A percentile compares a stretch with the other conserved stretches of the same genome.
Conservation (phyloP, 1,284 basidiomycete genomes). For the Cutaneotrichosporon sp. region DNA sequence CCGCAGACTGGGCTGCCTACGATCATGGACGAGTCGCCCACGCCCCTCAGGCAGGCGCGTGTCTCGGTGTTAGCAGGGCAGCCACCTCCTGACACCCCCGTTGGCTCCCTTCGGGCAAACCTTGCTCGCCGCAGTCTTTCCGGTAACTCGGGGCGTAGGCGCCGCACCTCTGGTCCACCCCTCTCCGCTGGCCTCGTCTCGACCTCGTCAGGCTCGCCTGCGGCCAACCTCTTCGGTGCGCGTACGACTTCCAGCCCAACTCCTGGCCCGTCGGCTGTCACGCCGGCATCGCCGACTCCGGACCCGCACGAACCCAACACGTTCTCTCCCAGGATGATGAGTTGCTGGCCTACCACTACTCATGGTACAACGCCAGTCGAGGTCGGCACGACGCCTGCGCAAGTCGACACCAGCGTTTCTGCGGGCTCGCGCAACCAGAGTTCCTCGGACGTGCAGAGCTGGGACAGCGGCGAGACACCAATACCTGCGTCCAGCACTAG, state of each 20-base stretch:
- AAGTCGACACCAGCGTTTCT: neutral
- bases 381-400: neutral
- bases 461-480: neutral
- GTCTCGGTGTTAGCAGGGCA: slow-evolving; percentile 19
- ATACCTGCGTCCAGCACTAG: neutral
- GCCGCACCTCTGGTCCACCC: neutral
- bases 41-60: slow-evolving; percentile 17
- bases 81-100: neutral
- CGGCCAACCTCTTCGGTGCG: slow-evolving; percentile 2
- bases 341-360: neutral
- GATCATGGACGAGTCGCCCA: slow-evolving; percentile 28
- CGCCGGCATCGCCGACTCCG: neutral
- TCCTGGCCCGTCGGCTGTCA: neutral
- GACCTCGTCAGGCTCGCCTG: neutral
- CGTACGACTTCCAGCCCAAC: neutral
- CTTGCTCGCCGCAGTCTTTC: neutral
- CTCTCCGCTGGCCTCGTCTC: neutral
- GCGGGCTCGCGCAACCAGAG: slow-evolving; percentile 1
- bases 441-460: slow-evolving; percentile 8
- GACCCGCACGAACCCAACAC: neutral
- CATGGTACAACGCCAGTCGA: neutral
- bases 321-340: neutral
- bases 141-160: neutral
- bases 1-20: slow-evolving; percentile 10
- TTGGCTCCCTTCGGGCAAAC: neutral